Evolutionary conservation across 306 rosid genomes (phyloP), one percentile per base, ranked within the genome.

Genomic region (Citrullus mucosospermus): DNA sequence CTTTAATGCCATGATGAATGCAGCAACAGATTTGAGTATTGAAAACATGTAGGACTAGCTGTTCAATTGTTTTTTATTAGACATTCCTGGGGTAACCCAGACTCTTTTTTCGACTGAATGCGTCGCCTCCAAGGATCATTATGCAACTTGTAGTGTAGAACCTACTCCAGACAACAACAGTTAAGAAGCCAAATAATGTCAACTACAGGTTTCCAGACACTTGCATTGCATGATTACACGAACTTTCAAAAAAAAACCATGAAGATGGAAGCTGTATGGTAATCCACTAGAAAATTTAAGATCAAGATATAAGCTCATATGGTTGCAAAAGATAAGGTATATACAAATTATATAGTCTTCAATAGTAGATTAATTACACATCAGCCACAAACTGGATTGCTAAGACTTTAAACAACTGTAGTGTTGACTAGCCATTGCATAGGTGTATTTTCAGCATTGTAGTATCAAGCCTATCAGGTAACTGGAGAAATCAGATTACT

Each of bases 101-200:
- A 90, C 34, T 84, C 85, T 80, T 92, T 91, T 57, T 82, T 74
- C 22, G 63, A 78, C 57, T 25, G 77, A 80, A 83, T 83, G 58
- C 41, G 83, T 82, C 79, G 89, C 91, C 94, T 87, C 98, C 97
- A 92, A 53, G 88, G 94, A 18, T 93, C 98, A 25, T 92, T 88
- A 44, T 93, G 96, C 74, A 93, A 84, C 88, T 93, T 92, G 89
- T 90, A 87, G 82, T 93, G 97, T 89, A 93, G 81, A 85, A 90
- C 85, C 98, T 91, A 79, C 65, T 80, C 28, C 61, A 80, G 12
- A 63, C 25, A 67, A 77, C 60, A 82, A 51, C 8, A 74, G 55
- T 34, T 32, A 28, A 12, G 22, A 48, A 51, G 66, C n/a, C 44
- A 78, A 78, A 32, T 36, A 75, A 46, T 8, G 76, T 80, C 78